These are phyloP conservation scores for Strobilomyces dryophilus DNA, from an alignment of 768 basidiomycete genomes.

Conservation along the genomic window DNA sequence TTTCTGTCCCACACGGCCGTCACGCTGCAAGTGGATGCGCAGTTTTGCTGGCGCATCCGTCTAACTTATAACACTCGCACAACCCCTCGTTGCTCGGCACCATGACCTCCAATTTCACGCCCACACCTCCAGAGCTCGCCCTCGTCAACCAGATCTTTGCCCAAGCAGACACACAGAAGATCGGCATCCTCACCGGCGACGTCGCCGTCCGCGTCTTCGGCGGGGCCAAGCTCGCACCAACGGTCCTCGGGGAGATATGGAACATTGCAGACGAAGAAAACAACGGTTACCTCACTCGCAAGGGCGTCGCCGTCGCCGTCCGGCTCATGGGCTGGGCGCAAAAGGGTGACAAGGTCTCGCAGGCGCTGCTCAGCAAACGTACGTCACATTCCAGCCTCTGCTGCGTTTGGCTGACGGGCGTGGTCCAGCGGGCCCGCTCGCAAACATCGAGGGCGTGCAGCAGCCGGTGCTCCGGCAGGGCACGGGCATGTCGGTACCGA, in stretches of 20 bases:
- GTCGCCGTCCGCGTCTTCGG: slow-evolving; percentile 84
- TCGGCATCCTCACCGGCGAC: slow-evolving; percentile 85
- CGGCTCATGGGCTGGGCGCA: slow-evolving; percentile 92
- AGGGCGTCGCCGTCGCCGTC: slow-evolving; percentile 84
- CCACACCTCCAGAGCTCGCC: slow-evolving; percentile 46
- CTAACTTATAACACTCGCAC: slow-evolving; percentile 21
- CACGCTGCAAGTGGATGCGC: slow-evolving; percentile 7
- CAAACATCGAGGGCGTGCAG: slow-evolving; percentile 69
- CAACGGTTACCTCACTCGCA: slow-evolving; percentile 86
- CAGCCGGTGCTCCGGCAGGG: slow-evolving; percentile 50
- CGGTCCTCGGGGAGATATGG: slow-evolving; percentile 91
- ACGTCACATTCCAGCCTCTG: slow-evolving; percentile 14
- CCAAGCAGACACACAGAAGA: slow-evolving; percentile 70
- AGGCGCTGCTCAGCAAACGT: slow-evolving; percentile 69
- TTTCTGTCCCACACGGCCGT: slow-evolving; percentile 4
- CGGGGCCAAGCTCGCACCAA: slow-evolving; percentile 75
- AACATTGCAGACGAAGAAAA: slow-evolving; percentile 88
- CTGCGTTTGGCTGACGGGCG: slow-evolving; percentile 10
- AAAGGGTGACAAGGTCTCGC: slow-evolving; percentile 66
- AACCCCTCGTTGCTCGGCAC: slow-evolving; percentile 1
- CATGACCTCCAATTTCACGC: slow-evolving; percentile 43
- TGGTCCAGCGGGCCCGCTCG: slow-evolving; percentile 71
- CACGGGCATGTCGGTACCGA: slow-evolving; percentile 53
- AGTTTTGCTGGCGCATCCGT: slow-evolving; percentile 7
- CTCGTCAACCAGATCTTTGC: slow-evolving; percentile 72